Conservation (phyloP, 2,329 filamentous ascomycete genomes). For the Daldinia sp. region DNA sequence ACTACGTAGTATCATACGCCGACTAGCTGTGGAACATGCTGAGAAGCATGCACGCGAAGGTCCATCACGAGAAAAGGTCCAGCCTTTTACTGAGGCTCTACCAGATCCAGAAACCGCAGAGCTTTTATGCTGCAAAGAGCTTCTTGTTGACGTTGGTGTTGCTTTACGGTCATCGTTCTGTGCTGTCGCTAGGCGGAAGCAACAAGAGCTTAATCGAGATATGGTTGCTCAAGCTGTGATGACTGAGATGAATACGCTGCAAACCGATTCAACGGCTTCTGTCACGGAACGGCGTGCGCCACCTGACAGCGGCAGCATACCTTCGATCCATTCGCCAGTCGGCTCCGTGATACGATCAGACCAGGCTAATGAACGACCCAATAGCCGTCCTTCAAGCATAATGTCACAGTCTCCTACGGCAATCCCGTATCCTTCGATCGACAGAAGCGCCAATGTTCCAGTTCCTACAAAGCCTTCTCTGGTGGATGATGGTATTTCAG, state of each 20-base stretch:
- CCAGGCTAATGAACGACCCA: constrained; percentile 27
- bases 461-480: constrained; percentile 46
- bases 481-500: constrained; percentile 65
- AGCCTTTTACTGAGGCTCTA: constrained; percentile 48
- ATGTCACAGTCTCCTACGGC: constrained; percentile 38
- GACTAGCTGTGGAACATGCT: constrained; percentile 61
- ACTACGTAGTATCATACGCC: constrained; percentile 56
- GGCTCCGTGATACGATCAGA: constrained; percentile 24
- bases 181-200: constrained; percentile 58
- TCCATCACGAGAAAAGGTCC: constrained; percentile 49
- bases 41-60: constrained; percentile 60
- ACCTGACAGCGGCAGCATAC: constrained; percentile 30
- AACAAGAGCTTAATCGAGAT: constrained; percentile 58
- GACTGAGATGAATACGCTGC: constrained; percentile 50
- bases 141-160: constrained; percentile 60
- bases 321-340: constrained; percentile 37
- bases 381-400: constrained; percentile 36
- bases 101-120: constrained; percentile 49
- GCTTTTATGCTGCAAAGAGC: constrained; percentile 62
- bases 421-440: constrained; percentile 26
- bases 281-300: constrained; percentile 38
- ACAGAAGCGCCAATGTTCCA: constrained; percentile 37
- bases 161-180: constrained; percentile 65
- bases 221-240: constrained; percentile 62
- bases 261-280: constrained; percentile 41